phyloP scores from a whole-genome alignment of 2,329 filamentous ascomycete species.

The Fusarium sp. region DNA sequence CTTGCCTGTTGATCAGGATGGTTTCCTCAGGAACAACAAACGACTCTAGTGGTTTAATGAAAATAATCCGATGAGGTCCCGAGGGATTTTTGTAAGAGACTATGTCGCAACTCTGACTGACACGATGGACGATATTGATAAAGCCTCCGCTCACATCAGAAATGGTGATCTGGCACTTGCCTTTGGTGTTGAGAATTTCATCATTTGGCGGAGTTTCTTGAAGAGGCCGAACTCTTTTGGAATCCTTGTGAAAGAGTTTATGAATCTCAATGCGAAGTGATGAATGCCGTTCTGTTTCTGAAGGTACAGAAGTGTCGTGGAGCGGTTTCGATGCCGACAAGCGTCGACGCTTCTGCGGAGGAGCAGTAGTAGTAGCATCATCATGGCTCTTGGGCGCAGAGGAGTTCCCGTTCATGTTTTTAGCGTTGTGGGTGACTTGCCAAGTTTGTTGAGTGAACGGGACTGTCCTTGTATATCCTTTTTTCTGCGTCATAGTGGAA shows the following conservation, averaged over 20 bases:
- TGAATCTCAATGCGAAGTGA: slow-evolving; percentile 64
- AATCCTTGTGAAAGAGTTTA: slow-evolving; percentile 63
- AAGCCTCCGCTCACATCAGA: slow-evolving; percentile 51
- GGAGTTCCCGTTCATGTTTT: slow-evolving; percentile 55
- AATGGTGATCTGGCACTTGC: slow-evolving; percentile 54
- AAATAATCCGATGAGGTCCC: slow-evolving; percentile 59
- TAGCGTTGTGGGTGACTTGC: slow-evolving; percentile 60
- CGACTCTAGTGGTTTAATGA: slow-evolving; percentile 60
- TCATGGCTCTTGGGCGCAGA: slow-evolving; percentile 50
- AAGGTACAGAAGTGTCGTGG: slow-evolving; percentile 45
- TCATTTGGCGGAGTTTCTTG: slow-evolving; percentile 46
- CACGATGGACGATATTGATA: slow-evolving; percentile 61
- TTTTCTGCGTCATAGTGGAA: slow-evolving; percentile 61
- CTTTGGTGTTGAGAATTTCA: slow-evolving; percentile 49
- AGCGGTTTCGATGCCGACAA: slow-evolving; percentile 54
- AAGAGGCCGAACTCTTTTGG: slow-evolving; percentile 50
- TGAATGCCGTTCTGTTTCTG: slow-evolving; percentile 50
- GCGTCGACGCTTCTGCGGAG: slow-evolving; percentile 63
- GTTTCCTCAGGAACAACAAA: slow-evolving; percentile 65
- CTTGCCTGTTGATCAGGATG: slow-evolving; percentile 60
- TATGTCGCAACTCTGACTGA: slow-evolving; percentile 65
- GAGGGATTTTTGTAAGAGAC: slow-evolving; percentile 61
- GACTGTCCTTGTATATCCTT: slow-evolving; percentile 59
- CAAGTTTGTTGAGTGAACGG: slow-evolving; percentile 68
- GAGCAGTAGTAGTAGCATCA: slow-evolving; percentile 51